Conservation (phyloP, 73 alveolate genomes). For the Stentor coeruleus region DNA sequence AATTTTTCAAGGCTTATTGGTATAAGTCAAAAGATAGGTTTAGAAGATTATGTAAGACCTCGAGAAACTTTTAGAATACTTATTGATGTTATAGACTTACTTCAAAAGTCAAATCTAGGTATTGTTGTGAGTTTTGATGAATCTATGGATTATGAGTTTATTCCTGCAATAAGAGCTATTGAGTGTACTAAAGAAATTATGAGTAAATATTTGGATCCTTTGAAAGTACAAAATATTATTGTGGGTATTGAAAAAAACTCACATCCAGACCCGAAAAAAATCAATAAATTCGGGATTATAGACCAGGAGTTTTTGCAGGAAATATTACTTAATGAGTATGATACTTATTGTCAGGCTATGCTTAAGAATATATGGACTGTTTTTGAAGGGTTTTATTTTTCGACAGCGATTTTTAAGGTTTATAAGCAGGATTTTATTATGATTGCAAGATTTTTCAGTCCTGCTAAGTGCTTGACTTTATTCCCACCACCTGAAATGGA, state of each 20-base stretch:
- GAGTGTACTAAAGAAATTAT: neutral
- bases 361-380: neutral
- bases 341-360: neutral
- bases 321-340: neutral
- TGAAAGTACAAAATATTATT: neutral
- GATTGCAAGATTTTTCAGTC: too few relatives aligned
- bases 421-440: neutral
- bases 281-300: conserved; percentile 6
- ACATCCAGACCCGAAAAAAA: conserved; percentile 22
- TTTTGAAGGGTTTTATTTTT: neutral
- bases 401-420: neutral
- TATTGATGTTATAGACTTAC: neutral
- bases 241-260: neutral
- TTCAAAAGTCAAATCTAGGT: neutral
- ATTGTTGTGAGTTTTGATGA: neutral
- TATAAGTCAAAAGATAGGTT: neutral
- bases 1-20: conserved; percentile 11
- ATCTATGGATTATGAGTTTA: neutral
- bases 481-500: too few relatives aligned
- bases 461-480: too few relatives aligned
- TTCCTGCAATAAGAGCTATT: conserved; percentile 13
- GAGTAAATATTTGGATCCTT: neutral
- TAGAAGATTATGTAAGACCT: neutral
- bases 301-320: conserved; percentile 8
- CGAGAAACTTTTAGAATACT: neutral